phyloP scores from a whole-genome alignment of 2,329 filamentous ascomycete species.

The Fusarium agapanthi region DNA sequence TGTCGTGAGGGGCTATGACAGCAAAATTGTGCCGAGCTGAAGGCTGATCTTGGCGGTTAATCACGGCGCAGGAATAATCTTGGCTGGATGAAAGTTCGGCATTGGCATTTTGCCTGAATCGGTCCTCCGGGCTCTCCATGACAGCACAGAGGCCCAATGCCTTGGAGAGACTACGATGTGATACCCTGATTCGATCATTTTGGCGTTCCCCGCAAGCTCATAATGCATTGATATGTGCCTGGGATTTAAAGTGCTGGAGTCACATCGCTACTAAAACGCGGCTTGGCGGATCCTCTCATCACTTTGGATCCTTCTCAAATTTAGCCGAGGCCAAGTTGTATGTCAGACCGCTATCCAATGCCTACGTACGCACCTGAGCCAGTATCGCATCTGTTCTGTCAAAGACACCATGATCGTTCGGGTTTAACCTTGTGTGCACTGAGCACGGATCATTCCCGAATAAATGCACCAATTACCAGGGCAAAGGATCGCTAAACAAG shows the following conservation, averaged over 20 bases:
- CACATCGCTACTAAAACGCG: not conserved
- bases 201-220: conserved; percentile 6
- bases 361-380: not conserved
- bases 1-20: not conserved
- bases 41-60: not conserved
- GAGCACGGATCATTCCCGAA: not conserved
- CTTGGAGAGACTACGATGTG: not conserved
- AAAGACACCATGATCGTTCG: not conserved
- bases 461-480: conserved; percentile 15
- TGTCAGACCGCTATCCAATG: not conserved
- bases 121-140: not conserved
- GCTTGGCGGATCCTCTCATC: not conserved
- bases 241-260: not conserved
- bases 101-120: not conserved
- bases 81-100: not conserved
- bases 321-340: conserved; percentile 2
- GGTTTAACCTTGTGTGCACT: not conserved
- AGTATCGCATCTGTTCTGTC: not conserved
- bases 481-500: not conserved
- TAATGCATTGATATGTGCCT: not conserved
- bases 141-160: not conserved
- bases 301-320: not conserved
- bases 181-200: not conserved
- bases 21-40: not conserved
- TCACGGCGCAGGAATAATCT: not conserved